Evolutionary conservation across 129 eudicot genomes (phyloP).

Genomic region (Artemisia argyi): DNA sequence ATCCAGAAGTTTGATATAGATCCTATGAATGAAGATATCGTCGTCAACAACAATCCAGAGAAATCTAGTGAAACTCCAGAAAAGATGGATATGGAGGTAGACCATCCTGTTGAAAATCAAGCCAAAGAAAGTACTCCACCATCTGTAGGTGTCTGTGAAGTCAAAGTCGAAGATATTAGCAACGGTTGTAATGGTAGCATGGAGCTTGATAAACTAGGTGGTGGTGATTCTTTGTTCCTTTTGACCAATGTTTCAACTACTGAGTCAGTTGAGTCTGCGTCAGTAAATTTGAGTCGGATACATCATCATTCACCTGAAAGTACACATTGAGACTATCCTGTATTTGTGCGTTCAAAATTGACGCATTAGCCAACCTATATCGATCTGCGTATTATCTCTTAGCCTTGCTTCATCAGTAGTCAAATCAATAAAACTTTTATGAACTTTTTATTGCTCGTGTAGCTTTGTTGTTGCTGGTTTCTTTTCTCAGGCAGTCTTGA

Average conservation of each 20-base stretch:
- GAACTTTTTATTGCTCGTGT: constrained; percentile 5
- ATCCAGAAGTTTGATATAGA: constrained; percentile 8
- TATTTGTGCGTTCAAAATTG: constrained; percentile 15
- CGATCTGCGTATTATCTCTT: constrained; percentile 35
- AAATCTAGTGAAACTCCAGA: neutral
- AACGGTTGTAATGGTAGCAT: constrained; percentile 18
- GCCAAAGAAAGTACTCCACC: constrained; percentile 16
- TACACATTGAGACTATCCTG: constrained; percentile 76
- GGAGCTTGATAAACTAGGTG: constrained; percentile 25
- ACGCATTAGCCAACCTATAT: constrained; percentile 28
- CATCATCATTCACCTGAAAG: constrained; percentile 81
- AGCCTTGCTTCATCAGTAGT: constrained; percentile 32
- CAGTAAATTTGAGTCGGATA: constrained; percentile 75
- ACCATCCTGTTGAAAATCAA: constrained; percentile 9
- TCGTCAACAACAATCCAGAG: neutral
- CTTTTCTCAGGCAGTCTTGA: constrained; percentile 2
- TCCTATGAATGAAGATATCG: neutral
- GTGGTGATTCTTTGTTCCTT: constrained; percentile 21
- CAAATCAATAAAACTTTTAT: constrained; percentile 39
- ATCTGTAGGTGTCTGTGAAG: constrained; percentile 23
- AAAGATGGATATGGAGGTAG: constrained; percentile 35
- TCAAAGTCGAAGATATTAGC: constrained; percentile 19
- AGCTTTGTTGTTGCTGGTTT: constrained; percentile 13
- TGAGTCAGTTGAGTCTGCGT: constrained; percentile 57
- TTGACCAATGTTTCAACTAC: constrained; percentile 39